These are phyloP conservation scores for Pseudogymnoascus sp. DNA, from an alignment of 2,329 filamentous ascomycete genomes.

Conservation along the genomic window DNA sequence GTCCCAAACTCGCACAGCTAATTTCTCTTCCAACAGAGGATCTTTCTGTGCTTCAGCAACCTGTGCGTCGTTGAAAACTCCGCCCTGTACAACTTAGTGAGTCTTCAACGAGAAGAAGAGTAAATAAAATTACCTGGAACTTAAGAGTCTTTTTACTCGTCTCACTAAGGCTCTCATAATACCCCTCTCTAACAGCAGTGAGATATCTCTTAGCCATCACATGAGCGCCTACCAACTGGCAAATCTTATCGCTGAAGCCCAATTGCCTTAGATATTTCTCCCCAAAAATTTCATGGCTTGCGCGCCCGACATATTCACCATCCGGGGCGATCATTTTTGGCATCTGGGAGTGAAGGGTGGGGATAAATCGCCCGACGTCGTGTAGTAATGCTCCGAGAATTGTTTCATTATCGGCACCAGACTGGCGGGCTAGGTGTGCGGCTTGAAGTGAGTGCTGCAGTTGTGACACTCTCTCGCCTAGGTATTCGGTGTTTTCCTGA, in stretches of 20 bases:
- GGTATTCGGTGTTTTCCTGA: constrained; percentile 11
- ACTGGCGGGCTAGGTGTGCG: constrained; percentile 8
- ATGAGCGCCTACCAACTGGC: constrained; percentile 10
- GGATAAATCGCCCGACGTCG: constrained; percentile 14
- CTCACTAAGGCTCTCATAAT: constrained; percentile 14
- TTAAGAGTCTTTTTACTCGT: constrained; percentile 13
- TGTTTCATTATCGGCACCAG: constrained; percentile 10
- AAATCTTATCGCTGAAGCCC: constrained; percentile 5
- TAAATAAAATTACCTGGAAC: constrained; percentile 1
- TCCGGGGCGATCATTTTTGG: constrained; percentile 13
- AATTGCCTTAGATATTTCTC: constrained; percentile 11
- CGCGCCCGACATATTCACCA: constrained; percentile 10
- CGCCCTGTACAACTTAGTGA: not conserved
- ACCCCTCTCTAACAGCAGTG: constrained; percentile 9
- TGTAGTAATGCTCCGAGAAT: constrained; percentile 13
- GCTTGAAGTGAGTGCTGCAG: constrained; percentile 11
- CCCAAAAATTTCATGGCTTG: constrained; percentile 12
- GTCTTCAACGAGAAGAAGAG: not conserved
- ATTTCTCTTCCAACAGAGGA: constrained; percentile 13
- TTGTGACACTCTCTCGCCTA: constrained; percentile 13
- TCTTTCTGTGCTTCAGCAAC: constrained; percentile 12
- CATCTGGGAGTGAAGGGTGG: not conserved
- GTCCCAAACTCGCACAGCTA: constrained; percentile 13
- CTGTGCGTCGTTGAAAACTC: constrained; percentile 11
- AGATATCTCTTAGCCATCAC: constrained; percentile 14